A percentile compares a stretch with the other conserved stretches of the same genome.
Evolutionary conservation across 108 stramenopile species (phyloP).

Genomic region (Cyclotella sp.): DNA sequence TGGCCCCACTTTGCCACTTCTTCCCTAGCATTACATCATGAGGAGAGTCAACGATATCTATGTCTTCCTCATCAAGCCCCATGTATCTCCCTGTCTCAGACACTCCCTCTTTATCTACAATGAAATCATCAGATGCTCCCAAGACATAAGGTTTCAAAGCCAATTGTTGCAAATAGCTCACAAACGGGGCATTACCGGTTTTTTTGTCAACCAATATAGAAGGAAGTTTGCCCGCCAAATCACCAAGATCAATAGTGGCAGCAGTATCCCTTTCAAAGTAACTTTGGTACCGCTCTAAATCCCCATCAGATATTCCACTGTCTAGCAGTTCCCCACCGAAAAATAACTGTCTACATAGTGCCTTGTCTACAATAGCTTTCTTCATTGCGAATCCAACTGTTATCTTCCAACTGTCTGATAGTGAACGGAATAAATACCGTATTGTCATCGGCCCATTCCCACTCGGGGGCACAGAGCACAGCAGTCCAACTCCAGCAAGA

Average conservation of each 20-base stretch:
- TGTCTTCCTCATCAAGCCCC: conserved; percentile 26
- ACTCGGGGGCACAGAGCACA: conserved; percentile 86
- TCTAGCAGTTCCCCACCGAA: conserved; percentile 52
- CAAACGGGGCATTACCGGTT: conserved; percentile 49
- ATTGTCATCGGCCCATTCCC: conserved; percentile 80
- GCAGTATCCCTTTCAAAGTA: conserved; percentile 53
- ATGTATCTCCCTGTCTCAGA: conserved; percentile 54
- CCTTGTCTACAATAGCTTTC: conserved; percentile 41
- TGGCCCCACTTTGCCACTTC: conserved; percentile 54
- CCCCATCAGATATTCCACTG: conserved; percentile 63
- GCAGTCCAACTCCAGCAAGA: conserved; percentile 64
- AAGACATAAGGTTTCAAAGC: conserved; percentile 50
- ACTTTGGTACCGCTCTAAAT: conserved; percentile 48
- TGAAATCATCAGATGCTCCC: conserved; percentile 57
- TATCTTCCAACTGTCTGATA: conserved; percentile 52
- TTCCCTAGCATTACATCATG: conserved; percentile 67
- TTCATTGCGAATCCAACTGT: conserved; percentile 60
- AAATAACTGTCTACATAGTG: conserved; percentile 51
- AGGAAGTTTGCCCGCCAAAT: conserved; percentile 51
- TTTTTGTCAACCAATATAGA: conserved; percentile 26
- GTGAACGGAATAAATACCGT: conserved; percentile 49
- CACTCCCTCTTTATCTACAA: conserved; percentile 60
- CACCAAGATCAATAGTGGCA: conserved; percentile 53
- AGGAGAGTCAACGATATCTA: conserved; percentile 47
- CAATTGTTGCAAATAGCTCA: conserved; percentile 29